A percentile compares a stretch with the other conserved stretches of the same genome.
phyloP scores from a whole-genome alignment of 2,329 filamentous ascomycete species.

The Phialophora expanda region DNA sequence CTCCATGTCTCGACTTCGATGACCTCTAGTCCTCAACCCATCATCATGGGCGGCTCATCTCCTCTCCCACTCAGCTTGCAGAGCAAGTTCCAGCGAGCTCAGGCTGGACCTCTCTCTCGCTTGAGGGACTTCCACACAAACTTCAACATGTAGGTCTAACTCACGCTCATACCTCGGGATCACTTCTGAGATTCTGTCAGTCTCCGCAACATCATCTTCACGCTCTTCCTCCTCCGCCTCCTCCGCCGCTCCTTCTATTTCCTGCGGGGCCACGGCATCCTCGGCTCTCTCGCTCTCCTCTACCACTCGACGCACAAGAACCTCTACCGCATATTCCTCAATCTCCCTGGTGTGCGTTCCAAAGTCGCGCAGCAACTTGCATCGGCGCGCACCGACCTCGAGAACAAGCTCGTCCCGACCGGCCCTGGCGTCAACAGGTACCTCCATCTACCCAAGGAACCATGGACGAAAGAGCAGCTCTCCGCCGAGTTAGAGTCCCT shows the following conservation, averaged over 20 bases:
- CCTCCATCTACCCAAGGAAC: conserved; percentile 77
- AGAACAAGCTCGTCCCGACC: conserved; percentile 79
- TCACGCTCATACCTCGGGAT: background rate
- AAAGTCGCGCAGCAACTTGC: conserved; percentile 84
- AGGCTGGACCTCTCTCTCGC: conserved; percentile 43
- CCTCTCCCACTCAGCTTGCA: conserved; percentile 51
- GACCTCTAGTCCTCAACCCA: conserved; percentile 21
- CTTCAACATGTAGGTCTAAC: conserved; percentile 50
- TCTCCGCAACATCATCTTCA: conserved; percentile 83
- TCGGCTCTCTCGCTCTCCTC: conserved; percentile 76
- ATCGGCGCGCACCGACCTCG: conserved; percentile 78
- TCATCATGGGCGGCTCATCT: conserved; percentile 48
- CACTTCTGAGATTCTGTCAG: conserved; percentile 51
- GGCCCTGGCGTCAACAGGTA: conserved; percentile 74
- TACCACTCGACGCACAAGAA: conserved; percentile 74
- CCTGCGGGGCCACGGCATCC: conserved; percentile 82
- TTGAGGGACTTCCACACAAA: conserved; percentile 47
- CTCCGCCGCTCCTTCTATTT: conserved; percentile 80
- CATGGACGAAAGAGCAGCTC: conserved; percentile 79
- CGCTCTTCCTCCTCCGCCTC: conserved; percentile 85
- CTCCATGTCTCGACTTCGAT: conserved; percentile 30
- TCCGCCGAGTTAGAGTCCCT: conserved; percentile 78
- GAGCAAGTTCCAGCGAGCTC: conserved; percentile 50
- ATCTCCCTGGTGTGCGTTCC: conserved; percentile 81
- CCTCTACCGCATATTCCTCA: conserved; percentile 83